A percentile compares a stretch with the other conserved stretches of the same genome.
These are phyloP conservation scores for Dendrocalamus sinicus DNA, from an alignment of 176 grass and related monocot genomes.

Conservation along the genomic window DNA sequence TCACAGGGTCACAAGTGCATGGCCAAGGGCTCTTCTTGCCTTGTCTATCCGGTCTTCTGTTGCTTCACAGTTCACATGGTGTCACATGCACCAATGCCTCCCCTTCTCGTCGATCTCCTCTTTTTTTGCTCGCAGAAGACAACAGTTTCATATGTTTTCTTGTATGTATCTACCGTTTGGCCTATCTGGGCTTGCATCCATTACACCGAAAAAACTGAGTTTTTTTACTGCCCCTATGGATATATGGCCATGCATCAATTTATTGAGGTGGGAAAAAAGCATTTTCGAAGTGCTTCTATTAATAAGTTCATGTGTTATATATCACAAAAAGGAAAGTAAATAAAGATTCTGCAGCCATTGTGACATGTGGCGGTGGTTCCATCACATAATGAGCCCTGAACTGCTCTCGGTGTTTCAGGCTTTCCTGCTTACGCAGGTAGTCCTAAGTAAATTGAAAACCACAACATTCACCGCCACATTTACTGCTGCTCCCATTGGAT, in stretches of 20 bases:
- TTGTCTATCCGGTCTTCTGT: constrained; percentile 49
- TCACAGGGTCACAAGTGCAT: constrained; percentile 47
- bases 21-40: constrained; percentile 41
- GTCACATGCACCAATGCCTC: constrained; percentile 56
- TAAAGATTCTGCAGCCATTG: constrained; percentile 32
- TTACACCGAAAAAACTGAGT: background rate
- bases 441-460: constrained; percentile 33
- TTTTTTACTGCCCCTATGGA: constrained; percentile 23
- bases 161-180: constrained; percentile 36
- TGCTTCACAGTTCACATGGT: constrained; percentile 71
- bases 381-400: constrained; percentile 54
- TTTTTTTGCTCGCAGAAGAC: constrained; percentile 16
- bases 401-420: constrained; percentile 41
- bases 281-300: background rate
- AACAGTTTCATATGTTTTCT: constrained; percentile 48
- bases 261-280: constrained; percentile 1
- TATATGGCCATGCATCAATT: constrained; percentile 7
- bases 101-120: background rate
- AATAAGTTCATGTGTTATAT: constrained; percentile 34
- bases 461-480: constrained; percentile 33
- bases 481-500: constrained; percentile 8
- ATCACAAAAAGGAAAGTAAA: constrained; percentile 45
- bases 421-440: constrained; percentile 44
- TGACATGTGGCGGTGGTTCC: constrained; percentile 31
- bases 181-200: constrained; percentile 48